Evolutionary conservation across 139 green algal species (phyloP), one percentile per base, ranked within the genome.

Genomic region (Dunaliella primolecta): DNA sequence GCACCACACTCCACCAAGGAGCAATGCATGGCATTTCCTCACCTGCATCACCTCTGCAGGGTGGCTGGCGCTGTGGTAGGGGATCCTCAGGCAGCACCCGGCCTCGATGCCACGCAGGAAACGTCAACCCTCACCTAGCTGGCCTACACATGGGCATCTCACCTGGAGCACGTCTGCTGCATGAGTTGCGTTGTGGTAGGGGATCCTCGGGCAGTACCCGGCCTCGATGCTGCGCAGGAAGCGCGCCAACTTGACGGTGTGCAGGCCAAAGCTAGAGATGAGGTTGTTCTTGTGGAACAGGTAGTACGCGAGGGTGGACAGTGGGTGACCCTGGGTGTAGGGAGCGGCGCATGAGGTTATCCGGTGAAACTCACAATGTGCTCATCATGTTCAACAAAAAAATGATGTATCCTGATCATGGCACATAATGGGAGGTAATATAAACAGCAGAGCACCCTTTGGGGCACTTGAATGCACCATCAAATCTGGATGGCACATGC

Each of bases 241-340:
- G 46, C 46, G 46, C 46, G 46, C 46, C 46, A 64, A 15, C 46
- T 64, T 64, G 46, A 64, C 80, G 11, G 85, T 57, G n/a, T 89
- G 75, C 11, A 89, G 75, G 70, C 82, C 64, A 38, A 89, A 89
- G 36, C 35, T 74, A 36, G 25, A 56, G 75, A 89, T 86, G 2
- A 89, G 81, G 75, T 86, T 76, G 56, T 84, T 86, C 32, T 77
- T 76, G 57, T 84, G 83, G 75, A 89, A 79, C 1, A 89, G 77
- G 82, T 84, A 89, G 38, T 86, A 89, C 2, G 75, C 86, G 70
- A 89, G 78, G 2, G 86, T 84, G 20, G 85, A 90, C 0, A 93
- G 83, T 31, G 90, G 88, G 75, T 89, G 85, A 1, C 88, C 90
- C 76, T 89, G 81, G n/a, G n/a, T n/a, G n/a, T n/a, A n/a, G n/a